Evolutionary conservation across 345 rosid species (phyloP), one percentile per base, ranked within the genome.

Genomic region (Eutrema japonicum): DNA sequence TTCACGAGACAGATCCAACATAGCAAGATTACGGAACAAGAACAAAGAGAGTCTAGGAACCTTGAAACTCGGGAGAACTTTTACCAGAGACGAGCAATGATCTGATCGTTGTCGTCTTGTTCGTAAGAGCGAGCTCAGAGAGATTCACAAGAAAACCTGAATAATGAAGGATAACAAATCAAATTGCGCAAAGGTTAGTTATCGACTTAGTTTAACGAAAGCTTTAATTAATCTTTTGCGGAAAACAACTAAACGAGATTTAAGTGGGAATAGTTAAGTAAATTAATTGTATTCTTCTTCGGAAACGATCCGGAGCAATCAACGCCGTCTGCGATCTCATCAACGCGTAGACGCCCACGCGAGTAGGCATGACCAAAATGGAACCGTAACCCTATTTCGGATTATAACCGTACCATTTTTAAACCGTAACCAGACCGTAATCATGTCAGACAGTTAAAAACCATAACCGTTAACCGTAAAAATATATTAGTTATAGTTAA

Each of bases 1-100:
- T 30, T 43, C 53, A 60, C 33, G 36, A 53, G 37, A 45, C 10
- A 64, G 77, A 73, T 74, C 77, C 45, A 66, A 50, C 32, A 42
- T 10, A 1, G 41, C 16, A 68, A 32, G 13, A 1, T 11, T 18
- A 64, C 46, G 38, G 38, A 72, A 71, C 11, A 38, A 7, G 8
- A 43, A 32, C n/a, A 33, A 33, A 36, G 16, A 36, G 16, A 58
- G 59, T 10, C 47, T 37, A 60, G 29, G 37, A 32, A 68, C 60
- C 59, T 71, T 37, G 38, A 58, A 42, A 14, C 52, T 47, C 59
- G 1, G 22, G 41, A n/a, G 29, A 8, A 43, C 2, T 16, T 68
- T 12, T 3, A 22, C 50, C 61, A 62, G 54, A 51, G 67, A 41
- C 1, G 46, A 63, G 63, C 32, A 45, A 72, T 72, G 14, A 35